A percentile compares a stretch with the other conserved stretches of the same genome.
Evolutionary conservation across 192 early-diverging fungal species (phyloP).

Genomic region (Phlyctochytrium arcticum): DNA sequence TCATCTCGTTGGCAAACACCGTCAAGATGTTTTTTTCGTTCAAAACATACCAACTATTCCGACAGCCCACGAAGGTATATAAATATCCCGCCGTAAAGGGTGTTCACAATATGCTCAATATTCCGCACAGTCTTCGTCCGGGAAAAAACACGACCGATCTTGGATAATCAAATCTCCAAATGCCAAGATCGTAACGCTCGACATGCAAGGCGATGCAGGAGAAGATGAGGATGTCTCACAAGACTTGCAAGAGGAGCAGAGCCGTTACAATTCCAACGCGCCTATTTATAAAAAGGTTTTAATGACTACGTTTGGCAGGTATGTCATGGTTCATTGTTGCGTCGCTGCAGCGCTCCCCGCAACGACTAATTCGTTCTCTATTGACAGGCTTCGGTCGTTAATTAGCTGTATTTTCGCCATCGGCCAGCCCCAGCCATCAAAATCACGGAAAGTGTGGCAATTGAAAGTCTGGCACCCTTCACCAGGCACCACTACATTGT

Average conservation of each 20-base stretch:
- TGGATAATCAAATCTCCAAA: constrained; percentile 18
- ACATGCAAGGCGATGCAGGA: background rate
- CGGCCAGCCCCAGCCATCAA: background rate
- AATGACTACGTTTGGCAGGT: no score
- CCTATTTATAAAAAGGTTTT: background rate
- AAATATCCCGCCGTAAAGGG: no score
- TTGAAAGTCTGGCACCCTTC: constrained; percentile 20
- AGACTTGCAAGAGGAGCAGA: no score
- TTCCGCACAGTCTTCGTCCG: background rate
- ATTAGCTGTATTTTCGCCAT: no score
- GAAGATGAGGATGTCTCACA: constrained; percentile 8
- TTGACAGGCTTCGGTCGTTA: background rate
- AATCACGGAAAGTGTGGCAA: constrained; percentile 5
- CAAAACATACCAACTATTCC: constrained; percentile 15
- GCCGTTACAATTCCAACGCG: no score
- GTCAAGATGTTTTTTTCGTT: constrained; percentile 14
- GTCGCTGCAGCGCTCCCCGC: background rate
- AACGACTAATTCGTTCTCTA: background rate
- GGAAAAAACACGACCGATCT: background rate
- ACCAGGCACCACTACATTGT: no score
- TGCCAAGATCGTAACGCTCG: constrained; percentile 14
- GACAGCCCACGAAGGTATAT: constrained; percentile 21
- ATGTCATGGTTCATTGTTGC: background rate
- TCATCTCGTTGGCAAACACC: constrained; percentile 19
- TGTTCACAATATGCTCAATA: background rate